Conservation (phyloP, 2,329 filamentous ascomycete genomes). For the Sclerotinia borealis region DNA sequence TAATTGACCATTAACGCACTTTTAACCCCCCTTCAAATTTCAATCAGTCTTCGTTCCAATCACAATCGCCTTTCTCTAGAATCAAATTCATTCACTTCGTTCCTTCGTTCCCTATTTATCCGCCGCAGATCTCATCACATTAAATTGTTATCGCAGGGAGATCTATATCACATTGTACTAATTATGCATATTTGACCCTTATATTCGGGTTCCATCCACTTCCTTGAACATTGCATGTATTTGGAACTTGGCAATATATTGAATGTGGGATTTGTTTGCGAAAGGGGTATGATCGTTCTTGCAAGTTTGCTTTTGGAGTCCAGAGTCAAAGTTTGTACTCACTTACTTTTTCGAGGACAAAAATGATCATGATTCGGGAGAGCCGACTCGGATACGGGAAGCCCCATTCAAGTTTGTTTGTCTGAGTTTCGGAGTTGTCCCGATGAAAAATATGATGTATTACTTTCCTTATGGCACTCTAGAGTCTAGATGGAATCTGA, state of each 20-base stretch:
- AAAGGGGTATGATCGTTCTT: not conserved
- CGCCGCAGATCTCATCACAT: constrained; percentile 8
- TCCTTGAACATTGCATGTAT: not conserved
- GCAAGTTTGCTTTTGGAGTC: not conserved
- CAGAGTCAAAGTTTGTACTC: not conserved
- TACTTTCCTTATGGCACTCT: not conserved
- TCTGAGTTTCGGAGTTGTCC: not conserved
- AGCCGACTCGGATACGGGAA: constrained; percentile 1
- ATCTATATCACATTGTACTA: constrained; percentile 2
- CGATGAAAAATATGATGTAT: constrained; percentile 7
- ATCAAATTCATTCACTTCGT: constrained; percentile 4
- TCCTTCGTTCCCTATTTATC: not conserved
- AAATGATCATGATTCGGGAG: not conserved
- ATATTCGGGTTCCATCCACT: not conserved
- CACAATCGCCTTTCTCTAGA: constrained; percentile 6
- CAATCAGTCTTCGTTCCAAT: not conserved
- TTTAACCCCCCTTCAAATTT: not conserved
- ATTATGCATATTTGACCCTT: too few species aligned
- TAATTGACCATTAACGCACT: not conserved
- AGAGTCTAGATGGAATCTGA: not conserved
- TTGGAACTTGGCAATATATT: not conserved
- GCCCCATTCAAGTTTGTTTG: constrained; percentile 2
- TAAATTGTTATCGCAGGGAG: not conserved
- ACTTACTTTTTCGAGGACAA: constrained; percentile 6
- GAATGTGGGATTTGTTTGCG: not conserved